Conservation (phyloP, 2,329 filamentous ascomycete genomes). For the Diaporthe aspalathi region DNA sequence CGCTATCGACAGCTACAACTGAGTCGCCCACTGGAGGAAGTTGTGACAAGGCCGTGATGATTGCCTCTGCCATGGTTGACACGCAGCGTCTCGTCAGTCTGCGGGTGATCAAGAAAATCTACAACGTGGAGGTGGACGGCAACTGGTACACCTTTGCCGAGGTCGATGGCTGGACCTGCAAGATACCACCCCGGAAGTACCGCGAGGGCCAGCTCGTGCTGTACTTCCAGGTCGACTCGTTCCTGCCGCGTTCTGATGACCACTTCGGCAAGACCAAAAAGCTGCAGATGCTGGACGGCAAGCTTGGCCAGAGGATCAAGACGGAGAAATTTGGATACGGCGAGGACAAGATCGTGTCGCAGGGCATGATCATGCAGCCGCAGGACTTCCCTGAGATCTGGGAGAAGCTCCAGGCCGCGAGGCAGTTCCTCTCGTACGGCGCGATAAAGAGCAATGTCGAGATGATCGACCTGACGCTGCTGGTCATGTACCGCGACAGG, state of each 20-base stretch:
- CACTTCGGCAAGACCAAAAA: not conserved
- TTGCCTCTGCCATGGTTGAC: not conserved
- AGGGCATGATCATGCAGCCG: conserved; percentile 40
- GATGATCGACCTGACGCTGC: conserved; percentile 19
- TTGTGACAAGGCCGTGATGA: not conserved
- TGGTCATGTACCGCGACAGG: conserved; percentile 23
- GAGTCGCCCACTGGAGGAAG: not conserved
- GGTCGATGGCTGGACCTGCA: conserved; percentile 46
- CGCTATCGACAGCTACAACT: not conserved
- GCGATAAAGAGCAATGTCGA: not conserved
- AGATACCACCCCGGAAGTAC: conserved; percentile 40
- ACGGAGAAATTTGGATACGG: conserved; percentile 35
- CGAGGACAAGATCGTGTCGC: conserved; percentile 41
- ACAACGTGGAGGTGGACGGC: conserved; percentile 8
- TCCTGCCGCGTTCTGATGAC: conserved; percentile 42
- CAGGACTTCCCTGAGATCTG: conserved; percentile 41
- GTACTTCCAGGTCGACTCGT: conserved; percentile 46
- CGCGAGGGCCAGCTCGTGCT: conserved; percentile 40
- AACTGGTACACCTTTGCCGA: conserved; percentile 25
- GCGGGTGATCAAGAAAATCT: conserved; percentile 37
- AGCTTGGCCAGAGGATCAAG: conserved; percentile 42
- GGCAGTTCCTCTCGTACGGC: conserved; percentile 18
- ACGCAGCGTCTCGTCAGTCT: conserved; percentile 36
- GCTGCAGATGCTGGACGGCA: conserved; percentile 36
- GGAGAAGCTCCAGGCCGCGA: conserved; percentile 7